phyloP scores from a whole-genome alignment of 2,329 filamentous ascomycete genomes.

The Colletotrichum lupini region DNA sequence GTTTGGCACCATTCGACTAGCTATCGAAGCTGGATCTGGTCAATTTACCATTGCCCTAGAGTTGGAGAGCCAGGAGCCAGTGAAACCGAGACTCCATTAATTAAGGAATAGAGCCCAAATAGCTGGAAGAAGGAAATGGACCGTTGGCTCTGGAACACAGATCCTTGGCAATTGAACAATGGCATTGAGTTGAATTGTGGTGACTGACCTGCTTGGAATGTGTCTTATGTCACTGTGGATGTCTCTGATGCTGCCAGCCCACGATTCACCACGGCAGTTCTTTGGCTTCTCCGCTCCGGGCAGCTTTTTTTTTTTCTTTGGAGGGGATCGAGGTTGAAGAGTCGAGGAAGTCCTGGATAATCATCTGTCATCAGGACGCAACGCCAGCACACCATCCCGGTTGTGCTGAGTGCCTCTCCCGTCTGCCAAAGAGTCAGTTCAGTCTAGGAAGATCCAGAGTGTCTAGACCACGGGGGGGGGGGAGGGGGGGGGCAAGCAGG shows the following conservation, averaged over 20 bases:
- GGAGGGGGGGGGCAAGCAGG: neutral
- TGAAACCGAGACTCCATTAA: constrained; percentile 13
- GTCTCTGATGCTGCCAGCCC: neutral
- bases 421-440: constrained; percentile 23
- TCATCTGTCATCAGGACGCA: constrained; percentile 27
- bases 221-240: constrained; percentile 22
- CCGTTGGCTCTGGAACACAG: neutral
- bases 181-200: neutral
- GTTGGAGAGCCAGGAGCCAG: constrained; percentile 7
- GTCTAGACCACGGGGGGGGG: constrained; percentile 14
- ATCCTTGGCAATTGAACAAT: neutral
- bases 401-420: constrained; percentile 6
- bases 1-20: constrained; percentile 19
- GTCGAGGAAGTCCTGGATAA: constrained; percentile 22
- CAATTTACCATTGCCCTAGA: neutral
- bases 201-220: neutral
- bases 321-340: neutral
- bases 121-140: constrained; percentile 14
- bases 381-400: constrained; percentile 27
- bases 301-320: constrained; percentile 12
- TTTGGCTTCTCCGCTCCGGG: constrained; percentile 20
- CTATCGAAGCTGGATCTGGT: neutral
- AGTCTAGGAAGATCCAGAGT: neutral
- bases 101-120: constrained; percentile 21
- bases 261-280: constrained; percentile 4